These are phyloP conservation scores for Davidsoniella australis DNA, from an alignment of 2,329 filamentous ascomycete genomes.

Conservation along the genomic window DNA sequence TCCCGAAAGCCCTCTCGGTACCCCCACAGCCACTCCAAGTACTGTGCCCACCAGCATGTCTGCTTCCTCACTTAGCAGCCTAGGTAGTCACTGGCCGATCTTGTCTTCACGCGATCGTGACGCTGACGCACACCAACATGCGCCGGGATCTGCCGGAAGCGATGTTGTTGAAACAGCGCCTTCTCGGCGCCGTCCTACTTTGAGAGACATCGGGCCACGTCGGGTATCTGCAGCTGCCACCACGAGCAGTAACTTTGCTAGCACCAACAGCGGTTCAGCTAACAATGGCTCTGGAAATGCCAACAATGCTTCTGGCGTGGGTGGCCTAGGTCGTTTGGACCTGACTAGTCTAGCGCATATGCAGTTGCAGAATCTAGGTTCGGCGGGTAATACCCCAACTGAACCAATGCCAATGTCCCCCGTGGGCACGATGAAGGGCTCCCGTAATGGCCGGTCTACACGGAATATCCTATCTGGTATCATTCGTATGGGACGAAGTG, in stretches of 20 bases:
- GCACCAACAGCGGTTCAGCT: background rate
- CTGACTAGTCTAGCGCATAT: conserved; percentile 7
- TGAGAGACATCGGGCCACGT: background rate
- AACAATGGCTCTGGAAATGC: background rate
- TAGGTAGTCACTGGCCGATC: conserved; percentile 13
- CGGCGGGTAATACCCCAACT: background rate
- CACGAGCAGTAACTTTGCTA: background rate
- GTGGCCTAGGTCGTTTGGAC: conserved; percentile 12
- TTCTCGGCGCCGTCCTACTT: conserved; percentile 1
- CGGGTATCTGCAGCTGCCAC: background rate
- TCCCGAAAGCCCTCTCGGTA: conserved; percentile 20
- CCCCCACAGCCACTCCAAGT: background rate
- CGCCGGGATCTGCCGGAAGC: conserved; percentile 35
- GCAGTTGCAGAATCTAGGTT: conserved; percentile 7
- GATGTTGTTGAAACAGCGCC: conserved; percentile 20
- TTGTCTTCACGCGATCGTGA: background rate
- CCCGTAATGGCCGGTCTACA: conserved; percentile 23
- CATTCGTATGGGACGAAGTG: conserved; percentile 26
- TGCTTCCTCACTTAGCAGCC: conserved; percentile 3
- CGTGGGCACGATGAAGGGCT: conserved; percentile 17
- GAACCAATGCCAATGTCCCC: conserved; percentile 6
- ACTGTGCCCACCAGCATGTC: conserved; percentile 16
- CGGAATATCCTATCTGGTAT: conserved; percentile 27
- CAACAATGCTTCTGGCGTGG: background rate
- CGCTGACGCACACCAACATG: conserved; percentile 19